Conservation (phyloP, 2,329 filamentous ascomycete species). For the Cordyceps cicadae region DNA sequence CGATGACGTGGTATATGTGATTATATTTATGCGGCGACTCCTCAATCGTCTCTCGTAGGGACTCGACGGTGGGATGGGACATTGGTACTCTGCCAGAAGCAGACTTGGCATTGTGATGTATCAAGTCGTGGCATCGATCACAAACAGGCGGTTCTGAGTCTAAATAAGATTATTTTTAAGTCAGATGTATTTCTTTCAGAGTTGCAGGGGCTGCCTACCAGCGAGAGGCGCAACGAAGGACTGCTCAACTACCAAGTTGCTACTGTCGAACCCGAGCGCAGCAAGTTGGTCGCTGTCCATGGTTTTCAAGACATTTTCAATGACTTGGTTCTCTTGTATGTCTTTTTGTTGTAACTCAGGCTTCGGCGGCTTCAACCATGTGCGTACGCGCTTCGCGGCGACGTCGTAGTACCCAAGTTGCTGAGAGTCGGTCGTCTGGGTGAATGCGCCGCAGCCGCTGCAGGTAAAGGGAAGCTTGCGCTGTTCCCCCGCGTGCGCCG, state of each 20-base stretch:
- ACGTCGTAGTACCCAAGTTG: slow-evolving; percentile 50
- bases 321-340: slow-evolving; percentile 36
- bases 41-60: slow-evolving; percentile 73
- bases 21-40: slow-evolving; percentile 88
- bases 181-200: not conserved
- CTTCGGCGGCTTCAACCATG: slow-evolving; percentile 30
- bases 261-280: slow-evolving; percentile 38
- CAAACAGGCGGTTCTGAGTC: slow-evolving; percentile 54
- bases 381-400: slow-evolving; percentile 41
- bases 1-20: slow-evolving; percentile 89
- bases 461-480: slow-evolving; percentile 47
- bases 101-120: slow-evolving; percentile 62
- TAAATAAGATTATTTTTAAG: slow-evolving; percentile 12
- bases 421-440: slow-evolving; percentile 44
- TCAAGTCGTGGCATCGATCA: slow-evolving; percentile 75
- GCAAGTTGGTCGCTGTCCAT: slow-evolving; percentile 35
- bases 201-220: not conserved
- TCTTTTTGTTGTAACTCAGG: slow-evolving; percentile 14
- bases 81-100: slow-evolving; percentile 47
- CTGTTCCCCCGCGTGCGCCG: not conserved
- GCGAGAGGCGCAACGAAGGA: not conserved
- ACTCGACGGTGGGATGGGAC: slow-evolving; percentile 70
- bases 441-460: slow-evolving; percentile 56
- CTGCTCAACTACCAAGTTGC: slow-evolving; percentile 26
- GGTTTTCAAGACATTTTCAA: slow-evolving; percentile 35